Base-by-base conservation (phyloP, 352 stramenopile species). In the Globisporangium abappressorium region DNA sequence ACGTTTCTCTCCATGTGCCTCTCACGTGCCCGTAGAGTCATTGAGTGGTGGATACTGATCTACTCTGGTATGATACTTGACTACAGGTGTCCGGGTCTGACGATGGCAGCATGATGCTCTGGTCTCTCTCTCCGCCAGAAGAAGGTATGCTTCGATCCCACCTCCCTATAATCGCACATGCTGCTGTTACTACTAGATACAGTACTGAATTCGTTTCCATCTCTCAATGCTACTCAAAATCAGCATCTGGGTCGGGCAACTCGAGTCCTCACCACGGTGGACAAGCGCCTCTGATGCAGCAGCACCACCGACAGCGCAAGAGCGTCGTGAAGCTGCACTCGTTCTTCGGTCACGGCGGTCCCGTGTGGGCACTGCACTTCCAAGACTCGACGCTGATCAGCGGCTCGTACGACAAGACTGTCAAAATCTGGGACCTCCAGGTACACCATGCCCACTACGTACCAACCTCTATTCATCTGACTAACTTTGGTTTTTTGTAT, bases 321-420 rank as follows among this genome's bases (percentile, higher is more conserved):
- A 74, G 58, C 26, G 71, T 77, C 9, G 58, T 67, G 33, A 78
- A 78, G 53, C 62, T 71, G 1, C 69, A 78, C 64, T 78, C 72
- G 28, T 78, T 78, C 56, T 68, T 72, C 61, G 72, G 72, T 9
- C 72, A 78, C 30, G 72, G 69, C 5, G 72, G 72, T 12, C 72
- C 72, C 1, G 65, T 77, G 7, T 77, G 71, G 72, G 69, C 72
- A 3, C 46, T 78, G 15, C 65, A 67, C 36, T 73, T 75, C 38
- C 65, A 68, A 8, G 61, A 67, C 33, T 57, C 34, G n/a, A 69
- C 60, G 9, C 62, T 72, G 7, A 56, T 75, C 20, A 78, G 72
- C 62, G 72, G 72, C 12, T 78, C 72, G n/a, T 77, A 77, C 55
- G 71, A 77, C 72, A 78, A 78, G 38, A 78, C 72, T 0, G 63